These are phyloP conservation scores for Coix lacrymajobi DNA, from an alignment of 176 grass and related monocot species.

Conservation along the genomic window DNA sequence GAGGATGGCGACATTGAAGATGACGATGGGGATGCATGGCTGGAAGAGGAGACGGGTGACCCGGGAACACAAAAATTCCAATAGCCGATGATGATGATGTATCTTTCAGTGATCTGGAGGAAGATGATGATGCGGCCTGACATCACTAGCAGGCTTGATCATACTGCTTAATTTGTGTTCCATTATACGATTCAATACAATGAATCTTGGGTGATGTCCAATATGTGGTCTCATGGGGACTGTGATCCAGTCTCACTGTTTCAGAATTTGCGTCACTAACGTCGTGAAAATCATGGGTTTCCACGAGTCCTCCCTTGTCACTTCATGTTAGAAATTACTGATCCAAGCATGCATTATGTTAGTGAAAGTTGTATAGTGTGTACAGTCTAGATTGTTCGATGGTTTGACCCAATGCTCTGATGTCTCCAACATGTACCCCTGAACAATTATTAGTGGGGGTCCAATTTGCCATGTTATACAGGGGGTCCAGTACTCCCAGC, in stretches of 20 bases:
- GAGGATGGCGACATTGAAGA: background rate
- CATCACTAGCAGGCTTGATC: background rate
- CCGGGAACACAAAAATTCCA: conserved; percentile 29
- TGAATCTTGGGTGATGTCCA: background rate
- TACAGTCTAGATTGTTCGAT: background rate
- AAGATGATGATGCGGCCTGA: conserved; percentile 52
- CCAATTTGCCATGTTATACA: background rate
- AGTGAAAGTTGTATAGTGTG: conserved; percentile 6
- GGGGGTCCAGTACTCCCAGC: background rate
- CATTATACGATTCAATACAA: background rate
- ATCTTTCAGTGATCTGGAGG: conserved; percentile 92
- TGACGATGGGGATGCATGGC: conserved; percentile 63
- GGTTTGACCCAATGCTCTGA: background rate
- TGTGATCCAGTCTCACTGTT: background rate
- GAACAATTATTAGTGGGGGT: background rate
- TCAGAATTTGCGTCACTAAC: background rate
- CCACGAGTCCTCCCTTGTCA: background rate
- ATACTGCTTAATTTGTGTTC: background rate
- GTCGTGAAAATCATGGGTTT: background rate
- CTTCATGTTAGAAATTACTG: background rate
- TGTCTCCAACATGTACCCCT: background rate
- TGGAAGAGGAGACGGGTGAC: conserved; percentile 61
- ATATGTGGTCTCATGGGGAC: background rate
- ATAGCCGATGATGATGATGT: conserved; percentile 65
- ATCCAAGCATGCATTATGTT: background rate